Conservation (phyloP, 306 rosid genomes). For the Bauhinia variegata region DNA sequence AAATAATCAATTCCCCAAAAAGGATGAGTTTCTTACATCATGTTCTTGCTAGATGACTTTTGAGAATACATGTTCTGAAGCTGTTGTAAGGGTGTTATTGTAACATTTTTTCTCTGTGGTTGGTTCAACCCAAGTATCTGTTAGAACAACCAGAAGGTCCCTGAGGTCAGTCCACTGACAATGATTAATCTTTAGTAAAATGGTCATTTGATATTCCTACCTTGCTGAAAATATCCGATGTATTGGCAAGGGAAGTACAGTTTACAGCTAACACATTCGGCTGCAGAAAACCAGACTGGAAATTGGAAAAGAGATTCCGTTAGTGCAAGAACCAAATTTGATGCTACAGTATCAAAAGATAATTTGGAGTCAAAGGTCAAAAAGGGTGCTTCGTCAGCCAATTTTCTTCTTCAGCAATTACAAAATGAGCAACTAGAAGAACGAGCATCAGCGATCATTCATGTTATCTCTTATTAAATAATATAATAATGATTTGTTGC, state of each 20-base stretch:
- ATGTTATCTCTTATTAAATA: background rate
- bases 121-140: conserved; percentile 66
- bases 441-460: too few species aligned
- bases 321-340: conserved; percentile 15
- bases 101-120: conserved; percentile 48
- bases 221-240: conserved; percentile 78
- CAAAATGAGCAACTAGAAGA: background rate
- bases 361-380: background rate
- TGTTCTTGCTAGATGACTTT: conserved; percentile 51
- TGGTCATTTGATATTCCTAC: conserved; percentile 39
- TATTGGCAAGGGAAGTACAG: conserved; percentile 70
- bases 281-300: conserved; percentile 57
- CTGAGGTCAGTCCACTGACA: conserved; percentile 30
- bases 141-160: conserved; percentile 26
- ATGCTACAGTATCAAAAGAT: background rate
- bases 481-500: background rate
- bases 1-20: background rate
- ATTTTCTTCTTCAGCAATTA: background rate
- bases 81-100: conserved; percentile 64
- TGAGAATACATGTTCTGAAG: conserved; percentile 77
- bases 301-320: background rate
- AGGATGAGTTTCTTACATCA: conserved; percentile 61
- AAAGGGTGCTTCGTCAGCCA: background rate
- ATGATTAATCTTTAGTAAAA: conserved; percentile 3
- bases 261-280: conserved; percentile 73